phyloP scores from a whole-genome alignment of 2,329 filamentous ascomycete genomes.

The Fusarium chaquense region DNA sequence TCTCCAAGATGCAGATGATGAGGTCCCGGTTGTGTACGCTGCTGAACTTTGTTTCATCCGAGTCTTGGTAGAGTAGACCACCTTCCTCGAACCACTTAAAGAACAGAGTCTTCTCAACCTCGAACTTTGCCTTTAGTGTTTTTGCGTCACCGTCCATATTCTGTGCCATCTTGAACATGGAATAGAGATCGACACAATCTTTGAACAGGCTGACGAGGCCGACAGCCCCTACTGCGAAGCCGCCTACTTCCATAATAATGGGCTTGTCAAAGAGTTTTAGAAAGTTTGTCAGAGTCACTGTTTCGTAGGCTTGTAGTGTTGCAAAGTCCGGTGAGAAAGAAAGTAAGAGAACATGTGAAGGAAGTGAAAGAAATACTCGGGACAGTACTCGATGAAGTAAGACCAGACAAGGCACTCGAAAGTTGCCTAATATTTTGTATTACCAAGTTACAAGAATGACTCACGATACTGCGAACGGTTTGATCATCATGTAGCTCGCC shows the following conservation, averaged over 20 bases:
- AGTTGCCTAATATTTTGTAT: rapidly evolving
- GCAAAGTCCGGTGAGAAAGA: too few species aligned
- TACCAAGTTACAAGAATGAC: not conserved
- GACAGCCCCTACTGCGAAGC: not conserved
- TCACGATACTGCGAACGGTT: not conserved
- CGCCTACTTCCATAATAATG: not conserved
- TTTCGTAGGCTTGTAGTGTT: not conserved
- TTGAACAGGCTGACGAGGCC: not conserved
- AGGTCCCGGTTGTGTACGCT: rapidly evolving
- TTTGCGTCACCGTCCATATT: not conserved
- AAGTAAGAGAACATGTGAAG: too few species aligned
- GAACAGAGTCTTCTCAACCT: not conserved
- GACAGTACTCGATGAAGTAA: not conserved
- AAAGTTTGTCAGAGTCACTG: not conserved
- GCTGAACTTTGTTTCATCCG: rapidly evolving
- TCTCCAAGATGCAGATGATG: not conserved
- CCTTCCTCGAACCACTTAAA: not conserved
- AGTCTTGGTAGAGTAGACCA: not conserved
- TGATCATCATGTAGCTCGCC: not conserved
- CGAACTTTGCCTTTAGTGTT: rapidly evolving
- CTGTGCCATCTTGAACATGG: not conserved
- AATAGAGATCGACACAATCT: not conserved
- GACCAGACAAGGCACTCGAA: not conserved
- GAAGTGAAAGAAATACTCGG: not conserved
- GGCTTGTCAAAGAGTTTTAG: not conserved